Evolutionary conservation across 1,284 basidiomycete genomes (phyloP).

Genomic region (Cryptococcus sp.): DNA sequence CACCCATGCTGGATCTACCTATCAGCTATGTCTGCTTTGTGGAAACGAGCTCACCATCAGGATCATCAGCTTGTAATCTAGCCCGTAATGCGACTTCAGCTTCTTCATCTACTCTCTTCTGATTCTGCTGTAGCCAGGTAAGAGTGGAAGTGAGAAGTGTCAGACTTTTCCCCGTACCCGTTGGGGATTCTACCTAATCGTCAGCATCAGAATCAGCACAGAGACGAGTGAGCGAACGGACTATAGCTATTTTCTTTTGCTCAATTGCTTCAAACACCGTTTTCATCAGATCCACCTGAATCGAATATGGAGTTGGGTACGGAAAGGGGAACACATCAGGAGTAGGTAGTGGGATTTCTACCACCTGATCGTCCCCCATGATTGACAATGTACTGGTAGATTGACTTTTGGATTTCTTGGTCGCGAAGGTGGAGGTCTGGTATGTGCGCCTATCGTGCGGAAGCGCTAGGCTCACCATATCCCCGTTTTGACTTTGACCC

Average conservation of each 20-base stretch:
- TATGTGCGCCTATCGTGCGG: too few species aligned
- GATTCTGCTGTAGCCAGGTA: conserved; percentile 64
- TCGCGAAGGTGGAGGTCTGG: neutral
- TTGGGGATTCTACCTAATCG: conserved; percentile 68
- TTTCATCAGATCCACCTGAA: conserved; percentile 84
- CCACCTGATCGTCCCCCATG: neutral
- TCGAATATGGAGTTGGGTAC: conserved; percentile 74
- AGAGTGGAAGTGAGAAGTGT: conserved; percentile 73
- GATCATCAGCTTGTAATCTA: conserved; percentile 34
- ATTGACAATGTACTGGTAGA: neutral
- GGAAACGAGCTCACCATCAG: conserved; percentile 25
- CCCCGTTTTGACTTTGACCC: too few species aligned
- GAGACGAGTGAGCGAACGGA: conserved; percentile 4
- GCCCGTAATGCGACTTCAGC: conserved; percentile 25
- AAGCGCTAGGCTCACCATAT: too few species aligned
- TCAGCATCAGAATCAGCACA: neutral
- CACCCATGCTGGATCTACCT: conserved; percentile 70
- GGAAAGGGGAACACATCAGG: conserved; percentile 73
- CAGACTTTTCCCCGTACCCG: conserved; percentile 86
- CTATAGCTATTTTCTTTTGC: conserved; percentile 63
- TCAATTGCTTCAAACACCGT: conserved; percentile 82
- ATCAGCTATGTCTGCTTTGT: neutral
- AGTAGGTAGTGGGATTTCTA: conserved; percentile 52
- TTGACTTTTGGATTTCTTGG: neutral
- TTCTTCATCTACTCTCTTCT: conserved; percentile 25